A percentile compares a stretch with the other conserved stretches of the same genome.
Conservation (phyloP, 2,329 filamentous ascomycete species). For the Podosphaera xanthii region DNA sequence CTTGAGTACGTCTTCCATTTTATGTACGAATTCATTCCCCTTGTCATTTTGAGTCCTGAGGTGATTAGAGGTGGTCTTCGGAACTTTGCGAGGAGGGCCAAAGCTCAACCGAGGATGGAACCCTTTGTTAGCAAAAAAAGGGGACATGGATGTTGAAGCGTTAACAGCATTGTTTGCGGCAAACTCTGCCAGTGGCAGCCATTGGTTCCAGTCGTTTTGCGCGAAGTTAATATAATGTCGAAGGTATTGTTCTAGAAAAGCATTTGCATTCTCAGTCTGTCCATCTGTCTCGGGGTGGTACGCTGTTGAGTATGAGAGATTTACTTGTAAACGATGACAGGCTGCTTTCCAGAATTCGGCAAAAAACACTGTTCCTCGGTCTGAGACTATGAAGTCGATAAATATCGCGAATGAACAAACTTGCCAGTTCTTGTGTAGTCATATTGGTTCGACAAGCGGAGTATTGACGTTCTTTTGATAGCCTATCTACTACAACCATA, state of each 20-base stretch:
- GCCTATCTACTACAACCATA: too few species aligned
- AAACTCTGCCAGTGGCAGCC: slow-evolving; percentile 6
- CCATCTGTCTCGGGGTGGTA: neutral
- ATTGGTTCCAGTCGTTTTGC: neutral
- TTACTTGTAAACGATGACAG: neutral
- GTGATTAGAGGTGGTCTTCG: too few species aligned
- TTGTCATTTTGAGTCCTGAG: too few species aligned
- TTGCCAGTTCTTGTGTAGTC: neutral
- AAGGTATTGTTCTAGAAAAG: too few species aligned
- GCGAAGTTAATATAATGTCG: too few species aligned
- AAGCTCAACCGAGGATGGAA: slow-evolving; percentile 3
- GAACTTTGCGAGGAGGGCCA: neutral
- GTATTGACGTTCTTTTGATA: neutral
- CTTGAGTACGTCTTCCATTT: too few species aligned
- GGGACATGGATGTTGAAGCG: neutral
- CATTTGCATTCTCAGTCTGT: too few species aligned
- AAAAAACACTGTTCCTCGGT: neutral
- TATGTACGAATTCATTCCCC: too few species aligned
- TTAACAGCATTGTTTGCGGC: slow-evolving; percentile 4
- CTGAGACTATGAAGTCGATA: slow-evolving; percentile 4
- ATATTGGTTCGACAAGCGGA: neutral
- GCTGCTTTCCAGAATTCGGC: neutral
- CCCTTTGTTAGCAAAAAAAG: slow-evolving; percentile 2
- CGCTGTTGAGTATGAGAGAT: slow-evolving; percentile 2
- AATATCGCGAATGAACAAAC: neutral